Evolutionary conservation across 257 asterid species (phyloP).

Genomic region (Agastache rugosa): DNA sequence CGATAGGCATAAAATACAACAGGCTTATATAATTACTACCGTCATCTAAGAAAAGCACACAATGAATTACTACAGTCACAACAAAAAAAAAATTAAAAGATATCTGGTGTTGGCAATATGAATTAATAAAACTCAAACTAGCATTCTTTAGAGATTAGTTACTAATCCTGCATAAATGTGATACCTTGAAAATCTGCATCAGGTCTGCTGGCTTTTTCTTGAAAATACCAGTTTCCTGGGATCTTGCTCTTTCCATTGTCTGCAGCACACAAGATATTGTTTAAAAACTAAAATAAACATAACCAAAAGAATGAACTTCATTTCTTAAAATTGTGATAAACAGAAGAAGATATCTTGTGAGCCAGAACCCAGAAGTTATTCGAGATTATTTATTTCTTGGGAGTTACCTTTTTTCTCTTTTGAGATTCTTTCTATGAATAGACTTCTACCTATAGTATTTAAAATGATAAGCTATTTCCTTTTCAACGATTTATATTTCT

Average conservation of each 20-base stretch:
- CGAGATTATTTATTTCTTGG: neutral
- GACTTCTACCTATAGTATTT: no score
- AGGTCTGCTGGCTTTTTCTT: conserved; percentile 87
- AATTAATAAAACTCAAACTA: conserved; percentile 30
- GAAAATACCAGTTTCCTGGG: conserved; percentile 80
- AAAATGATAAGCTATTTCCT: no score
- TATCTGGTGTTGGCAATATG: conserved; percentile 10
- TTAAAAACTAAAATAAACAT: conserved; percentile 18
- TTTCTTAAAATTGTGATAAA: conserved; percentile 18
- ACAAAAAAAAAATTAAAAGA: conserved; percentile 14
- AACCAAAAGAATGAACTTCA: conserved; percentile 21
- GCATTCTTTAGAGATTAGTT: neutral
- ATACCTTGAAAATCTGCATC: conserved; percentile 91
- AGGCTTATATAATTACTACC: neutral
- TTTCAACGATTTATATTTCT: no score
- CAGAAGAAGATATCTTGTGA: neutral
- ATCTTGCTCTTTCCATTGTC: conserved; percentile 96
- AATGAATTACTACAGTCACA: conserved; percentile 22
- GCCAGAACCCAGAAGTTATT: conserved; percentile 11
- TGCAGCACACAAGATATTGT: conserved; percentile 38
- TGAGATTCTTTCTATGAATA: no score
- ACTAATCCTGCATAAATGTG: conserved; percentile 29
- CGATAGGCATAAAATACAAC: conserved; percentile 6
- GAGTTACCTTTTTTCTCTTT: no score
- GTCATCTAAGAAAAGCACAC: conserved; percentile 25